phyloP scores from a whole-genome alignment of 2,329 filamentous ascomycete species.

The Colletotrichum sp. region DNA sequence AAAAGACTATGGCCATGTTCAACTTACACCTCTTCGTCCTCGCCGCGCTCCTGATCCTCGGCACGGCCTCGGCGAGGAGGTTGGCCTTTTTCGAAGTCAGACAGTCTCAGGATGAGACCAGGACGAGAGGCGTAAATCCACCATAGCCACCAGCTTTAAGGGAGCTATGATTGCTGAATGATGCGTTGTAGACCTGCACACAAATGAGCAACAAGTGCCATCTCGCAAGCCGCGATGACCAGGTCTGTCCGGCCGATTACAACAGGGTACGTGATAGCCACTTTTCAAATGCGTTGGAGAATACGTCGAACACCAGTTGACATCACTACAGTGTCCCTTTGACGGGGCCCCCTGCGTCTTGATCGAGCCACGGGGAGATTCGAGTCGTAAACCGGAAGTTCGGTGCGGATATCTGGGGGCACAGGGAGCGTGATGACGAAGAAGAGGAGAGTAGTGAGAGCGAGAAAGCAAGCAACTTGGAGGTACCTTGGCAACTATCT shows the following conservation, averaged over 20 bases:
- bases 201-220: constrained; percentile 19
- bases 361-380: constrained; percentile 16
- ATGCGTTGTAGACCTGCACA: not conserved
- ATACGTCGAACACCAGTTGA: not conserved
- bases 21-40: not conserved
- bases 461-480: constrained; percentile 16
- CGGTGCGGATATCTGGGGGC: constrained; percentile 10
- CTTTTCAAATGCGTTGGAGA: not conserved
- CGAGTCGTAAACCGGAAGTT: constrained; percentile 6
- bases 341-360: constrained; percentile 9
- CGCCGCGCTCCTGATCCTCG: not conserved
- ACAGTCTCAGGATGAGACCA: constrained; percentile 8
- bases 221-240: not conserved
- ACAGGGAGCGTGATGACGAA: not conserved
- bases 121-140: constrained; percentile 8
- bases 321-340: constrained; percentile 6
- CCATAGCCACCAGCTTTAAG: not conserved
- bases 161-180: not conserved
- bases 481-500: constrained; percentile 12
- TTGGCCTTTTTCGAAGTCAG: not conserved
- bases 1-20: not conserved
- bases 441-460: not conserved
- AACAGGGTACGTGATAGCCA: not conserved
- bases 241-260: constrained; percentile 15
- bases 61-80: not conserved